phyloP scores from a whole-genome alignment of 495 filamentous ascomycete species.

The Daldinia decipiens region DNA sequence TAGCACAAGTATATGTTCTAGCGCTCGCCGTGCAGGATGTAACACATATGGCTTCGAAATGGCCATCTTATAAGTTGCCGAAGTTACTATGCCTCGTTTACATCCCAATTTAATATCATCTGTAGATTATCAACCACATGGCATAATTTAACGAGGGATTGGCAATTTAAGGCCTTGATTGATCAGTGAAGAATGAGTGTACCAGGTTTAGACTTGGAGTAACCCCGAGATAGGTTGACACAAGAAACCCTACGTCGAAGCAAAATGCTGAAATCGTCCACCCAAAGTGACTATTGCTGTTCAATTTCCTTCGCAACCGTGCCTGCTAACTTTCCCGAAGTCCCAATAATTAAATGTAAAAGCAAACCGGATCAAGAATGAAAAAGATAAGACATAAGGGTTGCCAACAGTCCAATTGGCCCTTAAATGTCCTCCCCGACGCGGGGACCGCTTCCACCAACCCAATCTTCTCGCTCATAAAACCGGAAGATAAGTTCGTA shows the following conservation, averaged over 20 bases:
- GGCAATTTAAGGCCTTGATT: constrained; percentile 23
- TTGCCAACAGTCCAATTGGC: background rate
- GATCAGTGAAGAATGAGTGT: constrained; percentile 22
- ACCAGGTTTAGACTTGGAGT: constrained; percentile 3
- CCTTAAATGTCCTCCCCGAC: constrained; percentile 65
- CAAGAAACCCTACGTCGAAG: constrained; percentile 3
- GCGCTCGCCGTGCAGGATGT: background rate
- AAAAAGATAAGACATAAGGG: background rate
- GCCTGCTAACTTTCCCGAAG: constrained; percentile 15
- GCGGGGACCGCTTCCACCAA: constrained; percentile 74
- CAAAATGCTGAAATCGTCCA: constrained; percentile 12
- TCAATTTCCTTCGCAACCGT: constrained; percentile 13
- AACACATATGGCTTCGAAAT: background rate
- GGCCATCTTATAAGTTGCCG: too few relatives aligned
- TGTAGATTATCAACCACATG: too few relatives aligned
- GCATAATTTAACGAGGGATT: too few relatives aligned
- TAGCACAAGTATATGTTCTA: too few relatives aligned
- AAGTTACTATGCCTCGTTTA: too few relatives aligned
- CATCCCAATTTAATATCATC: too few relatives aligned
- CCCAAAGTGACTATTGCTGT: background rate
- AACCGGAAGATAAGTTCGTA: constrained; percentile 98
- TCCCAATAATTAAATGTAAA: constrained; percentile 18
- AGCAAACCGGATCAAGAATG: constrained; percentile 19
- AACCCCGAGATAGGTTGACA: constrained; percentile 6
- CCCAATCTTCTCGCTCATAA: constrained; percentile 94